Evolutionary conservation across 371 early-diverging fungal genomes (phyloP), one percentile per base, ranked within the genome.

Genomic region (Choanephora cucurbitarum): DNA sequence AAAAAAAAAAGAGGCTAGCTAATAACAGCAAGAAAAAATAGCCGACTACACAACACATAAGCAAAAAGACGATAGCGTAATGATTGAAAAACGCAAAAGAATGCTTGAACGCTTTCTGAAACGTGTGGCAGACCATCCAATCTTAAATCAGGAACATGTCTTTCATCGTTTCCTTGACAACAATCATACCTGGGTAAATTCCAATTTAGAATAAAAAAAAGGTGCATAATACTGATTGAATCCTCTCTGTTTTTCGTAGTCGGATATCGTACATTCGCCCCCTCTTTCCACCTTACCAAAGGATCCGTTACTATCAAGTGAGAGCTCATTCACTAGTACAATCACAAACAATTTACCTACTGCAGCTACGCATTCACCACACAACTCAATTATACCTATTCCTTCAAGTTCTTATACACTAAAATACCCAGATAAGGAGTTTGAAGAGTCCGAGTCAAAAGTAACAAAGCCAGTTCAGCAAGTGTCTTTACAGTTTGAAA

Each of bases 41-140:
- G 89, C 86, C 40, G 88, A 89, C 42, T 95, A 95, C 73, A 91
- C 92, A 2, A 40, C 44, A 28, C 92, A 83, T 37, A 83, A 77
- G 45, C 87, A 89, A 60, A 87, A 89, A 53, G 90, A 92, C 65
- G 91, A 95, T 62, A 78, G 82, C 22, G 69, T 73, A n/a, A 84
- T 93, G 46, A 87, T 96, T 31, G 90, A 92, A 56, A 81, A 88
- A 31, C 86, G 98, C 22, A 93, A 93, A 77, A 84, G 94, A 22
- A 83, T 91, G 90, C 81, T 98, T 17, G 89, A 93, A 68, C 79
- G 86, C 18, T 98, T 98, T 66, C 70, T 98, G 53, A 86, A 90
- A 63, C 86, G 94, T 37, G 54, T 96, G 39, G 86, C 83, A 0
- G 73, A 73, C 40, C 95, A 98, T 72, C 94, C 95, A 33, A 85